A percentile compares a stretch with the other conserved stretches of the same genome.
phyloP scores from a whole-genome alignment of 179 eudicot genomes.

The Spergularia azorica region DNA sequence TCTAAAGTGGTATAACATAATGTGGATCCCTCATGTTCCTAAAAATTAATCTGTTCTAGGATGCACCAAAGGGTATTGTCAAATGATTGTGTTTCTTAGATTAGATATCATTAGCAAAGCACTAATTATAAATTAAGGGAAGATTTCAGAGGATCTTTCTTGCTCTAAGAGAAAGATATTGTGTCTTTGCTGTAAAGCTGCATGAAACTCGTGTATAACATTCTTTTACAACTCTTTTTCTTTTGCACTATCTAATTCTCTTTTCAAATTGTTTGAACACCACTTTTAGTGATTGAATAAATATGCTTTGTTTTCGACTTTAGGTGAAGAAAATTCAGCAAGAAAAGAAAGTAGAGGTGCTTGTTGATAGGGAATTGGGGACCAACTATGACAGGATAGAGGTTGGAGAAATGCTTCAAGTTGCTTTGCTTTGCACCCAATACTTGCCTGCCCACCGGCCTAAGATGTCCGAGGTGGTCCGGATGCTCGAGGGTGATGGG shows the following conservation, averaged over 20 bases:
- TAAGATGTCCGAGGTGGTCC: conserved; percentile 83
- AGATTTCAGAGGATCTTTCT: conserved; percentile 33
- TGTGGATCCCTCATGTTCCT: conserved; percentile 33
- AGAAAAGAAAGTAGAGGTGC: conserved; percentile 69
- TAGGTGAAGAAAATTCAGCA: conserved; percentile 79
- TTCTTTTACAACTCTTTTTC: background rate
- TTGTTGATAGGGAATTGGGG: conserved; percentile 76
- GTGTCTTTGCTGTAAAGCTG: conserved; percentile 28
- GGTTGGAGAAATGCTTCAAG: conserved; percentile 86
- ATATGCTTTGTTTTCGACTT: conserved; percentile 27
- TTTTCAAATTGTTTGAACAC: background rate
- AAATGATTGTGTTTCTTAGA: conserved; percentile 30
- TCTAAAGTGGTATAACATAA: conserved; percentile 9
- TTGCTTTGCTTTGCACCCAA: conserved; percentile 85
- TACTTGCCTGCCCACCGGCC: conserved; percentile 74
- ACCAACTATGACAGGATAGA: conserved; percentile 75
- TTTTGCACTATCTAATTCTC: background rate
- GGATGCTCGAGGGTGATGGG: conserved; percentile 91
- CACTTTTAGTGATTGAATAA: conserved; percentile 15
- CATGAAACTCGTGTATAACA: conserved; percentile 20
- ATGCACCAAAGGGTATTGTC: conserved; percentile 25
- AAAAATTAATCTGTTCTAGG: conserved; percentile 15
- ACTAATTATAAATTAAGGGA: conserved; percentile 22
- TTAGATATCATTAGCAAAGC: conserved; percentile 21
- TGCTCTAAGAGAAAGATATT: conserved; percentile 21